phyloP scores from a whole-genome alignment of 2,329 filamentous ascomycete genomes.

The Fusarium metavorans region DNA sequence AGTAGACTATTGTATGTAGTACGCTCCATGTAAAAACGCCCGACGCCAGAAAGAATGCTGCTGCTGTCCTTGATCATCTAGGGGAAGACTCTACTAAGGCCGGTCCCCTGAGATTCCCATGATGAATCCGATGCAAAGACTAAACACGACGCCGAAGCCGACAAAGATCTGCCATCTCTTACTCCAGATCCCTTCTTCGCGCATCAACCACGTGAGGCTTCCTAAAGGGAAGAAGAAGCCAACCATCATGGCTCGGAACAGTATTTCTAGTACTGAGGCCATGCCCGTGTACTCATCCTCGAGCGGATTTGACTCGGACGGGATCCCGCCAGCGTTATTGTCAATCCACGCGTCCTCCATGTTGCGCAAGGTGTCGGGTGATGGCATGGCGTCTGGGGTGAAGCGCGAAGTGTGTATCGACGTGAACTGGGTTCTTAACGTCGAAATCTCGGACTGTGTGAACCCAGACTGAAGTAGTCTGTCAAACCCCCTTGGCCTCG shows the following conservation, averaged over 20 bases:
- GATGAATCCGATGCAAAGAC: constrained; percentile 80
- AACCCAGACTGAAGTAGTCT: constrained; percentile 85
- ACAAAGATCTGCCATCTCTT: constrained; percentile 88
- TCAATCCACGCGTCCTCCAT: constrained; percentile 96
- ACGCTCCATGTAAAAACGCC: constrained; percentile 10
- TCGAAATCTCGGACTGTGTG: constrained; percentile 83
- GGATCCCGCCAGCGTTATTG: constrained; percentile 62
- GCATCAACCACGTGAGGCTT: constrained; percentile 84
- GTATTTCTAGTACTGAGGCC: constrained; percentile 76
- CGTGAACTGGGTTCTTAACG: constrained; percentile 88
- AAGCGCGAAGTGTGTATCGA: constrained; percentile 84
- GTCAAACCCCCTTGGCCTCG: constrained; percentile 80
- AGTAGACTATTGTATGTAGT: constrained; percentile 25
- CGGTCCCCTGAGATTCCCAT: constrained; percentile 57
- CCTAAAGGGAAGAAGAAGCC: constrained; percentile 97
- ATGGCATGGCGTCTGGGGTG: constrained; percentile 91
- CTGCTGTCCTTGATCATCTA: not conserved
- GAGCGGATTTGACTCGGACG: constrained; percentile 50
- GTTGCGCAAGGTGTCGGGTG: constrained; percentile 77
- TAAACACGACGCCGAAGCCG: constrained; percentile 84
- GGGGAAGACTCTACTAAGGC: constrained; percentile 17
- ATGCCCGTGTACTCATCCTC: constrained; percentile 65
- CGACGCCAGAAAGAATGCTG: not conserved
- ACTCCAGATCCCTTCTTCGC: constrained; percentile 90
- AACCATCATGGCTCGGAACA: constrained; percentile 88